Evolutionary conservation across 495 filamentous ascomycete genomes (phyloP).

Genomic region (Xylaria grammica): DNA sequence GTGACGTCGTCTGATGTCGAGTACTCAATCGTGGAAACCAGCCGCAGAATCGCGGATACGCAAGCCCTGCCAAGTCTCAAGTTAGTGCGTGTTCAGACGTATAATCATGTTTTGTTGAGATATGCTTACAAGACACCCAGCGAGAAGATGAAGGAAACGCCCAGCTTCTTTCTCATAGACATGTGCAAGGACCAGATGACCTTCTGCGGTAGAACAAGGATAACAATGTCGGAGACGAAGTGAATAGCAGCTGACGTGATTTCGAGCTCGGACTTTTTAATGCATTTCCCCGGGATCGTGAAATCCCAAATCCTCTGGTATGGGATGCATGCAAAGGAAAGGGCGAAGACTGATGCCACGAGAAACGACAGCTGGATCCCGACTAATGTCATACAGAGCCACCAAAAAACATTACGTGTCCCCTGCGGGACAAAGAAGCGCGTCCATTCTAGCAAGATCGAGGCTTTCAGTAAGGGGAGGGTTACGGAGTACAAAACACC

Average conservation of each 20-base stretch:
- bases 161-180: conserved; percentile 29
- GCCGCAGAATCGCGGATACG: conserved; percentile 37
- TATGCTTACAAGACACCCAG: conserved; percentile 38
- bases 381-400: conserved; percentile 21
- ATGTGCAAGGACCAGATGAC: conserved; percentile 37
- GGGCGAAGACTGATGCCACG: conserved; percentile 34
- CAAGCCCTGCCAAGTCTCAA: conserved; percentile 25
- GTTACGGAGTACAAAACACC: conserved; percentile 25
- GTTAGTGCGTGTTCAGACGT: background rate
- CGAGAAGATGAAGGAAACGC: conserved; percentile 36
- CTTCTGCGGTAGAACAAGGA: conserved; percentile 36
- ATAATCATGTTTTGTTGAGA: background rate
- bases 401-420: conserved; percentile 26
- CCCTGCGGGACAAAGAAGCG: conserved; percentile 29
- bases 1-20: conserved; percentile 29
- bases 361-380: conserved; percentile 21
- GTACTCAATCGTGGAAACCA: conserved; percentile 35
- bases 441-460: conserved; percentile 38
- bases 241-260: conserved; percentile 27
- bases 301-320: conserved; percentile 36
- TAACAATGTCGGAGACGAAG: conserved; percentile 37
- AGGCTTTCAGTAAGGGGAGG: conserved; percentile 29
- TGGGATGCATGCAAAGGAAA: conserved; percentile 46
- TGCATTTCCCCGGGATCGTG: conserved; percentile 27
- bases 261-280: conserved; percentile 24